Percentiles rank a stretch among this genome's conserved stretches.
Conservation (phyloP, 345 rosid genomes). For the Citrus cavaleriei region DNA sequence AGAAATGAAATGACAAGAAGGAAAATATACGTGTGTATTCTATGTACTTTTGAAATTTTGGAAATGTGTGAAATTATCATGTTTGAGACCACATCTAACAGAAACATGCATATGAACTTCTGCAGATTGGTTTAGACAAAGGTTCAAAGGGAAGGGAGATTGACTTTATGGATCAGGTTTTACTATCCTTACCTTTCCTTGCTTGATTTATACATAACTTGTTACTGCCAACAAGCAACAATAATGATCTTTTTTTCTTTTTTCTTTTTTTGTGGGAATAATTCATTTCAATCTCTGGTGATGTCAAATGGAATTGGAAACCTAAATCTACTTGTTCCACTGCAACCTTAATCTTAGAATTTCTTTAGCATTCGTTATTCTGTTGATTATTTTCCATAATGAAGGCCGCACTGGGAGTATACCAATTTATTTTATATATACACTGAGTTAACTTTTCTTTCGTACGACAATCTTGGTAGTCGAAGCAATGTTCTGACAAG, state of each 20-base stretch:
- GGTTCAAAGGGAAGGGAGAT: slow-evolving; percentile 77
- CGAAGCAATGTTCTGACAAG: no score
- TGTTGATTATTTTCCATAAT: not conserved
- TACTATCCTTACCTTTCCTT: not conserved
- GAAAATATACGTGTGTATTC: not conserved
- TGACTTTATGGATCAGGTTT: slow-evolving; percentile 75
- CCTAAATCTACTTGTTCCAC: not conserved
- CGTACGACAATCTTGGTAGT: not conserved
- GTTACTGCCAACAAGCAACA: not conserved
- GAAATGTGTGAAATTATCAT: not conserved
- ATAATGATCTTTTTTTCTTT: not conserved
- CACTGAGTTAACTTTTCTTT: not conserved
- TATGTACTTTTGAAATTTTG: not conserved
- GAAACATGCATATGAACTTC: not conserved
- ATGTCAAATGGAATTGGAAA: not conserved
- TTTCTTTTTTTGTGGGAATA: not conserved
- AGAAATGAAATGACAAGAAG: not conserved
- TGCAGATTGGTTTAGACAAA: slow-evolving; percentile 88
- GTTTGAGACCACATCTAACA: not conserved
- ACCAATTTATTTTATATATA: not conserved
- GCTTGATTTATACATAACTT: not conserved
- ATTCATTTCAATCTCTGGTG: not conserved
- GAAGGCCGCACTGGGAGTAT: not conserved
- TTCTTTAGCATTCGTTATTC: not conserved
- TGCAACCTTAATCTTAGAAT: not conserved